Percentiles rank a stretch among this genome's conserved stretches.
Evolutionary conservation across 768 basidiomycete species (phyloP).

Genomic region (Trichaptum fuscoviolaceum): DNA sequence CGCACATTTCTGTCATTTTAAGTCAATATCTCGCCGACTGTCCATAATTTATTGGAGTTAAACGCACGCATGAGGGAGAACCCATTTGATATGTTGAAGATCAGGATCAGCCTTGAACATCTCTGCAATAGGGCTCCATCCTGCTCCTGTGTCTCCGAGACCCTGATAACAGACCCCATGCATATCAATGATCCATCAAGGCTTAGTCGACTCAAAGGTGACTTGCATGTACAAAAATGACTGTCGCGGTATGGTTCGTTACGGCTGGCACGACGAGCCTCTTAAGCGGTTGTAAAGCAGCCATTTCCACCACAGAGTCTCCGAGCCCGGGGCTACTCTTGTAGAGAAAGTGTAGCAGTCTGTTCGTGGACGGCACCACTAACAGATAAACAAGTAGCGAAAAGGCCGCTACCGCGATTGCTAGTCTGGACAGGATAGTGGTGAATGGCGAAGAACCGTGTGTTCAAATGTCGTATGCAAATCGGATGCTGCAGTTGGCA

Average conservation of each 20-base stretch:
- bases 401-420: not conserved
- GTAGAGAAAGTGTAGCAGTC: not conserved
- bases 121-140: conserved; percentile 74
- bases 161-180: conserved; percentile 40
- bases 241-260: conserved; percentile 72
- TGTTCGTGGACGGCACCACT: not conserved
- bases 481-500: not conserved
- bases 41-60: conserved; percentile 10
- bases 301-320: conserved; percentile 10
- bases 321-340: not conserved
- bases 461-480: not conserved
- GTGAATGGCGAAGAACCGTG: not conserved
- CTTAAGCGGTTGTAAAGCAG: conserved; percentile 32
- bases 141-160: conserved; percentile 67
- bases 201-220: not conserved
- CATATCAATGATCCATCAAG: not conserved
- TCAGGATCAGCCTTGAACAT: conserved; percentile 50
- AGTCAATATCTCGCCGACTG: conserved; percentile 4
- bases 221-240: conserved; percentile 87
- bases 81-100: conserved; percentile 80
- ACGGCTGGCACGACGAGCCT: conserved; percentile 49
- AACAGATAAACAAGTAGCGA: not conserved
- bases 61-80: conserved; percentile 71
- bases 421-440: not conserved
- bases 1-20: conserved; percentile 38